phyloP scores from a whole-genome alignment of 1,284 basidiomycete genomes.

The Lignosus rhinocerotis region DNA sequence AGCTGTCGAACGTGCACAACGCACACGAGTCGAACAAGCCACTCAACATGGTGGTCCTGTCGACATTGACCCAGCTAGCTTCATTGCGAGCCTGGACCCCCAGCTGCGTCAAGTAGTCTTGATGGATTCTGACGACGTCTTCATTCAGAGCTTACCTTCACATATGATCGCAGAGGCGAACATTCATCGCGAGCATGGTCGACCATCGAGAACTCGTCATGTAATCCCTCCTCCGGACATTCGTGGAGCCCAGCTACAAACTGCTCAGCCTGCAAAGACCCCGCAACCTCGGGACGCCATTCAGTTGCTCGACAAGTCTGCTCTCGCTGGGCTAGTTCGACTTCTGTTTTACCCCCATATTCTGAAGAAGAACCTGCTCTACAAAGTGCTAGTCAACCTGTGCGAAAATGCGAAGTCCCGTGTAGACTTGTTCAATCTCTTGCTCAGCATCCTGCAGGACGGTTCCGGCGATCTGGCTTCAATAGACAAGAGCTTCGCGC shows the following conservation, averaged over 20 bases:
- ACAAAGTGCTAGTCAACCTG: constrained; percentile 91
- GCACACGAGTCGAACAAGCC: constrained; percentile 53
- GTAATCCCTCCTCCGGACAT: constrained; percentile 39
- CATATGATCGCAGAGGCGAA: constrained; percentile 85
- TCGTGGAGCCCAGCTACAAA: constrained; percentile 30
- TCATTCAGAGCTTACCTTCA: constrained; percentile 78
- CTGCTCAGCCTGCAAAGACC: constrained; percentile 47
- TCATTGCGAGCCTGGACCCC: constrained; percentile 86
- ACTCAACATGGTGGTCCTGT: constrained; percentile 47
- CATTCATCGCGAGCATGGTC: constrained; percentile 52
- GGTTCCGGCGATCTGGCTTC: constrained; percentile 90
- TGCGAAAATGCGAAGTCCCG: constrained; percentile 95
- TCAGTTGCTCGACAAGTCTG: constrained; percentile 89
- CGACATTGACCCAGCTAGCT: constrained; percentile 84
- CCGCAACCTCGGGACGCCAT: constrained; percentile 81
- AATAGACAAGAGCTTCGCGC: constrained; percentile 93
- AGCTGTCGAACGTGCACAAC: constrained; percentile 70
- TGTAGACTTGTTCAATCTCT: constrained; percentile 88
- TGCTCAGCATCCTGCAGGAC: constrained; percentile 92
- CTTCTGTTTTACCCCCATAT: constrained; percentile 97
- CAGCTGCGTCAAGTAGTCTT: constrained; percentile 84
- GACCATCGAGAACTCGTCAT: constrained; percentile 24
- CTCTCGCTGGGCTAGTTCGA: constrained; percentile 88
- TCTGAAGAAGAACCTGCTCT: constrained; percentile 81
- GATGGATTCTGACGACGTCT: constrained; percentile 82